Conservation (phyloP, 1,139 yeast genomes). For the Suhomyces guaymorum region DNA sequence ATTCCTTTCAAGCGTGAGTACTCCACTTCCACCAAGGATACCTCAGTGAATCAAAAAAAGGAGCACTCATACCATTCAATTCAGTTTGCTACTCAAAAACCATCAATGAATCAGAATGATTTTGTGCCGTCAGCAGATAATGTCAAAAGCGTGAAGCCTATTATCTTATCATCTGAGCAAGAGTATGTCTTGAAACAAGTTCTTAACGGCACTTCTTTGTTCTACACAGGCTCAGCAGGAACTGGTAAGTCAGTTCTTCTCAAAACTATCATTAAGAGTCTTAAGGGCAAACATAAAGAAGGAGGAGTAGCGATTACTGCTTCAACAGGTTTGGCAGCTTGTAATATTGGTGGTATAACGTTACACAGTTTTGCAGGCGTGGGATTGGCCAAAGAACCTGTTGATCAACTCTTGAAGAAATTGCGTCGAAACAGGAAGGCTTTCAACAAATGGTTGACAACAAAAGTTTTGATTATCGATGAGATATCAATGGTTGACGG, state of each 20-base stretch:
- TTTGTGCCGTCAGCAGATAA: slow-evolving; percentile 8
- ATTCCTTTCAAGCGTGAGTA: too few species aligned
- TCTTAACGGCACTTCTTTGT: slow-evolving; percentile 54
- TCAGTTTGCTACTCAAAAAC: slow-evolving; percentile 25
- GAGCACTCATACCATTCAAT: slow-evolving; percentile 20
- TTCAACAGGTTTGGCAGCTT: slow-evolving; percentile 90
- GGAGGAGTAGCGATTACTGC: slow-evolving; percentile 82
- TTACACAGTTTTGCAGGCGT: slow-evolving; percentile 86
- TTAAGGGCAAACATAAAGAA: slow-evolving; percentile 47
- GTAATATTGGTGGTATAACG: slow-evolving; percentile 86
- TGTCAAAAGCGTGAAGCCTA: slow-evolving; percentile 35
- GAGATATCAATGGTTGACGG: slow-evolving; percentile 92
- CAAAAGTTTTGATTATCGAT: slow-evolving; percentile 73
- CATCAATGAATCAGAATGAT: neutral
- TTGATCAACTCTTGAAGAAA: slow-evolving; percentile 47
- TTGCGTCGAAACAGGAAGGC: slow-evolving; percentile 58
- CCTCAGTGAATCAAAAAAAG: slow-evolving; percentile 9
- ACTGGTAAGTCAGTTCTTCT: slow-evolving; percentile 88
- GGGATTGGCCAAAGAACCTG: slow-evolving; percentile 60
- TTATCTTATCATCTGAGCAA: slow-evolving; percentile 44
- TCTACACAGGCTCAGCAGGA: slow-evolving; percentile 95
- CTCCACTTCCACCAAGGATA: slow-evolving; percentile 8
- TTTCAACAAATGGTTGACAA: slow-evolving; percentile 57
- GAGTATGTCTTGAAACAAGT: slow-evolving; percentile 41
- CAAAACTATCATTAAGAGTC: slow-evolving; percentile 63